Conservation (phyloP, 192 early-diverging fungal genomes). For the Mortierella antarctica region DNA sequence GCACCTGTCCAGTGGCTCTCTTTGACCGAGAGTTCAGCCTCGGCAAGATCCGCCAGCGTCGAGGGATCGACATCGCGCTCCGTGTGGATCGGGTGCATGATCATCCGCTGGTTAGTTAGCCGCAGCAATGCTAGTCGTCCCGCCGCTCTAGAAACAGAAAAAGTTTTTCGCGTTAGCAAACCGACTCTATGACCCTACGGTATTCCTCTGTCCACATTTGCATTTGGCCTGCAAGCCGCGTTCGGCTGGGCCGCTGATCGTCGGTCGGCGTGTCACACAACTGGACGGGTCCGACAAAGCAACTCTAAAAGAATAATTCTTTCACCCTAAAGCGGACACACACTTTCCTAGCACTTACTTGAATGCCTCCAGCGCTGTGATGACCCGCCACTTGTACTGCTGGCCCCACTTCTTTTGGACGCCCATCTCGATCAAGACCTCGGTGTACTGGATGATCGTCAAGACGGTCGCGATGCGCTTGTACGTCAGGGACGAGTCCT, state of each 20-base stretch:
- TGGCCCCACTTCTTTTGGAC: constrained; percentile 72
- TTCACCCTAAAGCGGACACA: constrained; percentile 19
- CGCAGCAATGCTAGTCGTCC: constrained; percentile 61
- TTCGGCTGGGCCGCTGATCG: not conserved
- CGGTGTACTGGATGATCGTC: constrained; percentile 76
- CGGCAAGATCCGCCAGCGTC: constrained; percentile 39
- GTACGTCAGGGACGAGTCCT: constrained; percentile 60
- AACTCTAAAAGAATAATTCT: constrained; percentile 11
- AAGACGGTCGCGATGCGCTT: constrained; percentile 69
- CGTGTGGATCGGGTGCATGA: constrained; percentile 66
- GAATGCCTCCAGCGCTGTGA: constrained; percentile 70
- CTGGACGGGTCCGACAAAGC: constrained; percentile 18
- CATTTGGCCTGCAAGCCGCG: too few relatives aligned
- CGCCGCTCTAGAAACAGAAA: constrained; percentile 19
- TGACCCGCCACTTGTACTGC: constrained; percentile 68
- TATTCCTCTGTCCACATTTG: too few relatives aligned
- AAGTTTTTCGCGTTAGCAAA: not conserved
- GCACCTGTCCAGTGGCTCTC: constrained; percentile 56
- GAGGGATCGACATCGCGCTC: constrained; percentile 78
- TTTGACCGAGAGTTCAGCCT: constrained; percentile 21
- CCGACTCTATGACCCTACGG: too few relatives aligned
- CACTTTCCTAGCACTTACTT: constrained; percentile 61
- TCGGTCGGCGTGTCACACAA: constrained; percentile 44
- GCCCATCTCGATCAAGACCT: constrained; percentile 84
- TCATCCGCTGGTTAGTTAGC: constrained; percentile 65